These are phyloP conservation scores for Aureobasidium sp. DNA, from an alignment of 2,329 filamentous ascomycete species.

Conservation along the genomic window DNA sequence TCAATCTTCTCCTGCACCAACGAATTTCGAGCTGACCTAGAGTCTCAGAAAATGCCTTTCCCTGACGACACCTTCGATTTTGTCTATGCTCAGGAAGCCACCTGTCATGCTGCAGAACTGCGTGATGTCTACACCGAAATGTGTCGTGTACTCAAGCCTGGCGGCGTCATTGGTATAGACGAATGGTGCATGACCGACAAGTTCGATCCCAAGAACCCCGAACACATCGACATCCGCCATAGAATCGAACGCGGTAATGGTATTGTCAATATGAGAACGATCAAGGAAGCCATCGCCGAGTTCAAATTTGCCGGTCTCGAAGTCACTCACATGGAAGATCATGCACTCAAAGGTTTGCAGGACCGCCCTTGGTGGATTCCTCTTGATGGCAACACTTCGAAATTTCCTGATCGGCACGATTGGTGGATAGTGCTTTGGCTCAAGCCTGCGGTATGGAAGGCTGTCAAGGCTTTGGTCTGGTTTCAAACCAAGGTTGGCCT, in stretches of 20 bases:
- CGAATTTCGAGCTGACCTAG: background rate
- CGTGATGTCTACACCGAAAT: constrained; percentile 92
- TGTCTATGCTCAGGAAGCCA: constrained; percentile 95
- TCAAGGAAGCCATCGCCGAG: constrained; percentile 70
- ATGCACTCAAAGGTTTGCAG: constrained; percentile 66
- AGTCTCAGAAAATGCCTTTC: constrained; percentile 77
- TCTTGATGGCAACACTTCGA: constrained; percentile 75
- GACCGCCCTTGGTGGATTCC: constrained; percentile 93
- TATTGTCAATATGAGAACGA: constrained; percentile 93
- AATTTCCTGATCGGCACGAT: constrained; percentile 67
- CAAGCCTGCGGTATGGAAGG: constrained; percentile 69
- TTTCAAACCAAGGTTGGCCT: constrained; percentile 61
- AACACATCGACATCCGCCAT: constrained; percentile 86
- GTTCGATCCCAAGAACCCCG: constrained; percentile 81
- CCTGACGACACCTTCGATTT: constrained; percentile 87
- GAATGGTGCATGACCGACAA: constrained; percentile 98
- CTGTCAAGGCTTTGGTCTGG: constrained; percentile 71
- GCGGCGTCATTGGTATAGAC: constrained; percentile 91
- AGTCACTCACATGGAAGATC: constrained; percentile 74
- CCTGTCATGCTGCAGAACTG: constrained; percentile 83
- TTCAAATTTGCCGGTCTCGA: constrained; percentile 85
- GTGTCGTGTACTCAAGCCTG: constrained; percentile 92
- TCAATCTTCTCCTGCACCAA: background rate
- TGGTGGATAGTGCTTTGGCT: constrained; percentile 67
- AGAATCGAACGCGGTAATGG: constrained; percentile 94